Base-by-base conservation (phyloP, 192 early-diverging fungal genomes). In the Coemansia sp. region DNA sequence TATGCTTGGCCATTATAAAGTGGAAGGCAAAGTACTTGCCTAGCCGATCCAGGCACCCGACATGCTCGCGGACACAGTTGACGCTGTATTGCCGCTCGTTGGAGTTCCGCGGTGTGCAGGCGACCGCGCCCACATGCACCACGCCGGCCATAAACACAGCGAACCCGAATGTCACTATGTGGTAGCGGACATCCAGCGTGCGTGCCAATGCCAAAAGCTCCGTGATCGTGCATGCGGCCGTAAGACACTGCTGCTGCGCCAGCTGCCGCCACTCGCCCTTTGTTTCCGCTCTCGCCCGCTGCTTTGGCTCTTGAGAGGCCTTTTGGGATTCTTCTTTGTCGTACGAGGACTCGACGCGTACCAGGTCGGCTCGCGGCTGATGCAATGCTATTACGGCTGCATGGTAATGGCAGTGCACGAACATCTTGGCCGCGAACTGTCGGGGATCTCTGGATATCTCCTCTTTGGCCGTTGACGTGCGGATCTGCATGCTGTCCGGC, bases 11-110 rank as follows among this genome's bases (percentile, higher is more conserved):
- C 75, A 77, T 77, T 46, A 77, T 77, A 38, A 54, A 71, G 31
- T 77, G 75, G 56, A 77, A 77, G 2, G 75, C 75, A 63, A 67
- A 77, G 53, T 71, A 77, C 45, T 67, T 66, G 39, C 75, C 75
- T 48, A 77, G 49, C 0, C 65, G 64, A 16, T 77, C 75, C 28
- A 77, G 40, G 11, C 67, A 71, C 3, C 58, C 45, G 28, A 77
- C 55, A 40, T 77, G 75, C 60, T 77, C 68, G 51, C 51, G 62
- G 21, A 77, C 75, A 40, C 75, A 77, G 53, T 77, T 77, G 51
- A 71, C 54, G 53, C 75, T 77, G 56, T 67, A 77, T 56, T 77
- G 75, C 32, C 75, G 69, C 60, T 77, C 75, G 18, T 36, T 60
- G 11, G 75, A 77, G 26, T 60, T 46, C 12, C 53, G 51, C 4